Conservation (phyloP, 495 filamentous ascomycete genomes). For the Neurospora hispaniola region DNA sequence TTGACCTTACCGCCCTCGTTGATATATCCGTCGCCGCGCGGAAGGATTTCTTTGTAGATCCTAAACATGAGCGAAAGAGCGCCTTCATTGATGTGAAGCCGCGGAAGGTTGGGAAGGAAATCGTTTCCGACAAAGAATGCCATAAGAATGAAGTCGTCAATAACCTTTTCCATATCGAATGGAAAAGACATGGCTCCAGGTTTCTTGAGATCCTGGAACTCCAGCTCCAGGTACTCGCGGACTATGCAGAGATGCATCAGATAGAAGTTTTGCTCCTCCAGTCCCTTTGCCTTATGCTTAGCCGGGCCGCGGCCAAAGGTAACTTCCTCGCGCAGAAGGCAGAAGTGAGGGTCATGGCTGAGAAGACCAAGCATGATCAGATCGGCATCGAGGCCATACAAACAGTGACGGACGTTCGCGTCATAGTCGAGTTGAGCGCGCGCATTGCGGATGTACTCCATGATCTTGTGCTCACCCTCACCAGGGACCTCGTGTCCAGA, state of each 20-base stretch:
- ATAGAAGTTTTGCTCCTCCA: constrained; percentile 99
- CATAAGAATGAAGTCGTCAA: constrained; percentile 99
- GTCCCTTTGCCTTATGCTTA: constrained; percentile 80
- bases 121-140: constrained; percentile 99
- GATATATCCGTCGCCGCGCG: constrained; percentile 86
- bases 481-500: constrained; percentile 99
- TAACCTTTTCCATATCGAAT: constrained; percentile 92
- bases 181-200: constrained; percentile 63
- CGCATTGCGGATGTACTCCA: constrained; percentile 96
- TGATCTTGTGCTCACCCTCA: constrained; percentile 99
- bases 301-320: constrained; percentile 76
- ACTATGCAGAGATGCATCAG: constrained; percentile 96
- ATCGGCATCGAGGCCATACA: constrained; percentile 96
- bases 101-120: constrained; percentile 92
- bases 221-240: constrained; percentile 89
- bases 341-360: constrained; percentile 98
- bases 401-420: constrained; percentile 91
- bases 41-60: constrained; percentile 84
- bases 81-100: constrained; percentile 97
- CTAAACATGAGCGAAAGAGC: constrained; percentile 94
- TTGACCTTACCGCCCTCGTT: constrained; percentile 93
- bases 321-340: constrained; percentile 91
- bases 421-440: constrained; percentile 92
- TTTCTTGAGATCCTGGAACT: constrained; percentile 87
- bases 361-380: constrained; percentile 96